A percentile compares a stretch with the other conserved stretches of the same genome.
phyloP scores from a whole-genome alignment of 139 green algal genomes.

The Desmodesmus armatus region DNA sequence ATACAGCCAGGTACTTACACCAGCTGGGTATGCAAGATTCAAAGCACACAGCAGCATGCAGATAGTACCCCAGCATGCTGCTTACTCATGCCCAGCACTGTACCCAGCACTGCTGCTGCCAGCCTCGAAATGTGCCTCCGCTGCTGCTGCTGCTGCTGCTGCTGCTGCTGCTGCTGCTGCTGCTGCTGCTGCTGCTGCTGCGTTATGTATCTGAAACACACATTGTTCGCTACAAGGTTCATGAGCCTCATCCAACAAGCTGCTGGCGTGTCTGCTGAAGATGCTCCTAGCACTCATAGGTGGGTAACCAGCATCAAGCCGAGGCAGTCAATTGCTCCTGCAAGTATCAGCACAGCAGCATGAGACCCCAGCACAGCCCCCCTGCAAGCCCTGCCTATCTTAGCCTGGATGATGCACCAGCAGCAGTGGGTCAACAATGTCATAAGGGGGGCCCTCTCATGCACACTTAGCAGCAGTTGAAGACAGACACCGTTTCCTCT shows the following conservation, averaged over 20 bases:
- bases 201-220: too few species aligned
- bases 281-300: too few species aligned
- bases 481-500: too few species aligned
- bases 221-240: neutral
- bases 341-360: too few species aligned
- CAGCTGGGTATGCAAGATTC: neutral
- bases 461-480: too few species aligned
- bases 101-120: neutral
- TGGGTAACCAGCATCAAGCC: too few species aligned
- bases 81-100: neutral
- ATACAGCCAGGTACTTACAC: neutral
- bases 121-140: too few species aligned
- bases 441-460: too few species aligned
- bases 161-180: neutral
- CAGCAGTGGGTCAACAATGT: neutral
- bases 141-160: neutral
- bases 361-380: too few species aligned
- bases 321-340: too few species aligned
- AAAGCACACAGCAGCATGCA: neutral
- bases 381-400: neutral
- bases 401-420: neutral
- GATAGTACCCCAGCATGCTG: neutral
- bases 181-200: neutral
- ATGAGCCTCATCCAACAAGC: constrained; percentile 7
- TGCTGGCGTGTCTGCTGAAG: neutral